Evolutionary conservation across 768 basidiomycete species (phyloP), one percentile per base, ranked within the genome.

Genomic region (Russula lepida): DNA sequence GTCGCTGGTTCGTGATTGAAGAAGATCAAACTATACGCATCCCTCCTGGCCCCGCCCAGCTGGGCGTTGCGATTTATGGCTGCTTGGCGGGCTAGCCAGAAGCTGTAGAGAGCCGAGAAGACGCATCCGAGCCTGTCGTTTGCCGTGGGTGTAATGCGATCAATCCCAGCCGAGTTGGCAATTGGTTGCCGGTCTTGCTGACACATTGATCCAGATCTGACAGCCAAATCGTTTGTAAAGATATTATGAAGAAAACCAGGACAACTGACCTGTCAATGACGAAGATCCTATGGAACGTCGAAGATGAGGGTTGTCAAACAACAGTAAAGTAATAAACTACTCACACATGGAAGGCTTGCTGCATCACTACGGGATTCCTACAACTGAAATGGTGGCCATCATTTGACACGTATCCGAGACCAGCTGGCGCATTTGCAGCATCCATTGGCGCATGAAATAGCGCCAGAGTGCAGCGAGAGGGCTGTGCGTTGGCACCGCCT

Each of bases 261-360:
- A 56, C 23, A 83, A 68, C 30, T 76, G 6, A 79, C 79, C 72
- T 75, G 54, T 82, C 83, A 59, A 79, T 78, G 23, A 82, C 79
- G 51, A 83, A 83, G 11, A 82, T 78, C 2, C 80, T 61, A 13
- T 12, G n/a, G 15, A 28, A 28, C 6, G 15, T 19, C 23, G 8
- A 3, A 3, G n/a, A 32, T 39, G 11, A 28, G 44, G 17, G 8
- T 2, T 2, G 17, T 33, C 13, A n/a, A 41, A 25, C 12, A 15
- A 11, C 8, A 7, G 1, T 17, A 32, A 13, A 1, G 6, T 21
- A 17, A 33, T 33, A 30, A 25, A 21, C 1, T 1, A 76, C 82
- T 62, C 67, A 84, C 81, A 85, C 81, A 68, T 85, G 84, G 72
- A 79, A 84, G 0, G 84, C 76, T 65, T 80, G 82, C 21, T 78